Evolutionary conservation across 805 yeast species (phyloP).

Genomic region (Maudiozyma turicensis): DNA sequence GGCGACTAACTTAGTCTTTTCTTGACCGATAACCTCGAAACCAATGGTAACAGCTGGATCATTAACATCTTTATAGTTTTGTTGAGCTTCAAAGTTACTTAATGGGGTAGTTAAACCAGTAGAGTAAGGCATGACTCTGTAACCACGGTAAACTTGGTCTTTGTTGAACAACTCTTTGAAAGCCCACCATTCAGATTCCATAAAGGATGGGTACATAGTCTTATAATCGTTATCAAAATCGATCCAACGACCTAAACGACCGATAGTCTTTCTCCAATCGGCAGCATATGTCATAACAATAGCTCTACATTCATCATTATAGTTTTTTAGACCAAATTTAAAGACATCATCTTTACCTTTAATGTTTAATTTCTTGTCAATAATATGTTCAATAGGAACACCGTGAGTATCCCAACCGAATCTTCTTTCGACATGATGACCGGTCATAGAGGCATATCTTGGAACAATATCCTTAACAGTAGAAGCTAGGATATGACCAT

Average conservation of each 20-base stretch:
- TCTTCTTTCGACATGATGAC: slow-evolving; percentile 90
- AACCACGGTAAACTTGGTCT: slow-evolving; percentile 86
- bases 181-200: slow-evolving; percentile 99
- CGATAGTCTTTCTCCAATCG: slow-evolving; percentile 90
- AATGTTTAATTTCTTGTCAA: slow-evolving; percentile 93
- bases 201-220: slow-evolving; percentile 87
- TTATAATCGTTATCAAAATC: slow-evolving; percentile 98
- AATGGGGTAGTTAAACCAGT: slow-evolving; percentile 95
- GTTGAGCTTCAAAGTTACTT: slow-evolving; percentile 97
- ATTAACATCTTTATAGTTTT: slow-evolving; percentile 91
- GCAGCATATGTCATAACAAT: slow-evolving; percentile 96
- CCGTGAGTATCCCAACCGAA: slow-evolving; percentile 99
- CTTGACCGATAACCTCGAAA: slow-evolving; percentile 72
- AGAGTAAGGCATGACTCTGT: slow-evolving; percentile 97
- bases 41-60: slow-evolving; percentile 96
- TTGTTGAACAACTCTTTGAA: slow-evolving; percentile 81
- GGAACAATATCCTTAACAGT: slow-evolving; percentile 97
- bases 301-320: slow-evolving; percentile 88
- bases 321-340: slow-evolving; percentile 87
- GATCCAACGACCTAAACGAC: slow-evolving; percentile 97
- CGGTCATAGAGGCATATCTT: slow-evolving; percentile 96
- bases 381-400: slow-evolving; percentile 95
- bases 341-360: slow-evolving; percentile 90
- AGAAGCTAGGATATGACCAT: slow-evolving; percentile 94
- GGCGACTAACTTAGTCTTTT: slow-evolving; percentile 77